Base-by-base conservation (phyloP, 2,329 filamentous ascomycete genomes). In the Pyrenochaeta sp. region DNA sequence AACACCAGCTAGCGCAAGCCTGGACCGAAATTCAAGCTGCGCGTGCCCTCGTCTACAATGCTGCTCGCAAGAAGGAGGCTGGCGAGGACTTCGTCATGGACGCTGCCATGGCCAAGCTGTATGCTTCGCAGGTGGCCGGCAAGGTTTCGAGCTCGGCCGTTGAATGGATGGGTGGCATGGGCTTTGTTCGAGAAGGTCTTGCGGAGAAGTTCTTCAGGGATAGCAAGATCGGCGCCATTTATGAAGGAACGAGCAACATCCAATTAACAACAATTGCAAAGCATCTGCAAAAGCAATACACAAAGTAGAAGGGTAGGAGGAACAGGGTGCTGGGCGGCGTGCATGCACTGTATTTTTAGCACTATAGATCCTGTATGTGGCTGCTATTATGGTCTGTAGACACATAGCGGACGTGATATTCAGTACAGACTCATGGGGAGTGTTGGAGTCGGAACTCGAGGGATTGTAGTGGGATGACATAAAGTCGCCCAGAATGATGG, bases 91-190 rank as follows among this genome's bases (percentile, higher is more conserved):
- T 99, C 72, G 93, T 98, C 68, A 86, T 85, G 75, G 95, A 99
- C 71, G 95, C 95, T 9, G 95, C 95, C 66, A 99, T 99, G 95
- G 95, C 95, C 48, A 99, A 99, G 83, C 84, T 99, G 49, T 97
- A 90, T 75, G 87, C 95, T 2, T 95, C 91, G 4, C 95, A 99
- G 79, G 92, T 99, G 29, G 95, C 95, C 0, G 90, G 91, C 17
- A 87, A 87, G 49, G 94, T 99, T 17, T 90, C 89, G 49, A 88
- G 93, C 6, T 84, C 90, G 43, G 95, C 94, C 0, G 87, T 99
- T 23, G 95, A 99, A 80, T 99, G 95, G 95, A 98, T 98, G 94
- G 95, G 95, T 42, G 95, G 95, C 37, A 98, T 99, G 95, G 95
- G 95, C 40, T 99, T 99, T 69, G 95, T 99, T 14, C 83, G 95